phyloP scores from a whole-genome alignment of 768 basidiomycete genomes.

The Macrolepiota albuminosa region DNA sequence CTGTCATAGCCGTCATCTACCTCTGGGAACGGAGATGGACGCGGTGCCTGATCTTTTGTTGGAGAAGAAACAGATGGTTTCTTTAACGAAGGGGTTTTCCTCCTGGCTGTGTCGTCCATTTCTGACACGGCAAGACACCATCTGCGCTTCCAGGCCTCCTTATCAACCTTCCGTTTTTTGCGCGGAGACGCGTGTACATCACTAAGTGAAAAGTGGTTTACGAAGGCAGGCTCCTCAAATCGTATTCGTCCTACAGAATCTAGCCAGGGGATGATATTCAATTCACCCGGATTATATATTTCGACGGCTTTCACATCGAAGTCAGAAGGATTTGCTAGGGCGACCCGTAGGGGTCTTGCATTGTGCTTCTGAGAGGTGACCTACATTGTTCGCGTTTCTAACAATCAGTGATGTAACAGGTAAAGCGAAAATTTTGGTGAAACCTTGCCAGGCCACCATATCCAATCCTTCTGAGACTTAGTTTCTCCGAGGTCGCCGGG shows the following conservation, averaged over 20 bases:
- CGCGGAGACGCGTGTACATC: constrained; percentile 29
- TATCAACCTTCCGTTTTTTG: constrained; percentile 40
- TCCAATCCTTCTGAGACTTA: constrained; percentile 17
- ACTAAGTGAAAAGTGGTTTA: constrained; percentile 2
- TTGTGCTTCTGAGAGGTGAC: constrained; percentile 13
- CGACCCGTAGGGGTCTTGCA: constrained; percentile 19
- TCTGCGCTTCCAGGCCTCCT: constrained; percentile 25
- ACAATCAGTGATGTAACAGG: neutral
- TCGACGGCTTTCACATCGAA: constrained; percentile 25
- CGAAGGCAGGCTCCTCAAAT: constrained; percentile 38
- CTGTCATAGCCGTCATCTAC: constrained; percentile 34
- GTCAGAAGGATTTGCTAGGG: constrained; percentile 17
- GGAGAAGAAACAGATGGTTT: neutral
- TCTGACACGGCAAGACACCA: constrained; percentile 48
- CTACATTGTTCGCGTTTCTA: constrained; percentile 10
- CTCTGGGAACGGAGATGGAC: neutral
- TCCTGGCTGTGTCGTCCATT: constrained; percentile 19
- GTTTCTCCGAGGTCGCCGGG: constrained; percentile 20
- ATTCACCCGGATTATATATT: constrained; percentile 28
- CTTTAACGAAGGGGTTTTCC: neutral
- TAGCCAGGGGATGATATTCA: constrained; percentile 35
- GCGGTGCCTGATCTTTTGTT: neutral
- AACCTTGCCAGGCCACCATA: constrained; percentile 78
- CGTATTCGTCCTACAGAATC: constrained; percentile 30
- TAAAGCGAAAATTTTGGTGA: constrained; percentile 10